phyloP scores from a whole-genome alignment of 1,139 yeast genomes.

The Meyerozyma smithsonii region DNA sequence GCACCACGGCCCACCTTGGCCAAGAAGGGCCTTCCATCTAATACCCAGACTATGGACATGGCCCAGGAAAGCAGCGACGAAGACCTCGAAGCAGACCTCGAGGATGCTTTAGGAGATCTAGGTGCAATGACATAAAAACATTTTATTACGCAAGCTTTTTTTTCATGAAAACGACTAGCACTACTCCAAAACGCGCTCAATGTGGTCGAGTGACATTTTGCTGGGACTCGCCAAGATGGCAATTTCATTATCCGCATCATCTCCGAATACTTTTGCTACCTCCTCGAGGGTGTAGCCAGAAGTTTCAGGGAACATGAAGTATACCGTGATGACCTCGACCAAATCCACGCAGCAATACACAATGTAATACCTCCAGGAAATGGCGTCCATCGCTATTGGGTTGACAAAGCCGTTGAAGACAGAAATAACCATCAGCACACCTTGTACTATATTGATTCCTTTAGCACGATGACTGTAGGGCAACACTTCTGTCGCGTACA shows the following conservation, averaged over 20 bases:
- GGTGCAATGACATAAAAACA: not conserved
- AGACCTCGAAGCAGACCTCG: not conserved
- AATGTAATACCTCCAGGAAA: conserved; percentile 14
- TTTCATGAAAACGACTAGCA: no score
- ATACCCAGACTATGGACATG: not conserved
- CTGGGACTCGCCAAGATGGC: not conserved
- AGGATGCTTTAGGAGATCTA: conserved; percentile 1
- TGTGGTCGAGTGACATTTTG: not conserved
- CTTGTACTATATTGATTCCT: conserved; percentile 15
- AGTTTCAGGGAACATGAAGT: conserved; percentile 10
- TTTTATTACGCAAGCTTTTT: no score
- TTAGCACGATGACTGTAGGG: conserved; percentile 11
- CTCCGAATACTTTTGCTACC: conserved; percentile 19
- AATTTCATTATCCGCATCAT: conserved; percentile 7
- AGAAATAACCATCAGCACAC: conserved; percentile 23
- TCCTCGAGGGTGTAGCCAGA: conserved; percentile 9
- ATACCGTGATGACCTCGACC: conserved; percentile 7
- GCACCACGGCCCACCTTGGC: not conserved
- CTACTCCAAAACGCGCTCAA: not conserved
- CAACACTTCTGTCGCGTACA: conserved; percentile 10
- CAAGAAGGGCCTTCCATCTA: not conserved
- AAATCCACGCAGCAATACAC: conserved; percentile 10
- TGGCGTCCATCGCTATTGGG: conserved; percentile 11
- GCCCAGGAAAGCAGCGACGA: not conserved
- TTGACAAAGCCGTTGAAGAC: conserved; percentile 10